Evolutionary conservation across 2,329 filamentous ascomycete species (phyloP), one percentile per base, ranked within the genome.

Genomic region (Aureobasidium uvarum): DNA sequence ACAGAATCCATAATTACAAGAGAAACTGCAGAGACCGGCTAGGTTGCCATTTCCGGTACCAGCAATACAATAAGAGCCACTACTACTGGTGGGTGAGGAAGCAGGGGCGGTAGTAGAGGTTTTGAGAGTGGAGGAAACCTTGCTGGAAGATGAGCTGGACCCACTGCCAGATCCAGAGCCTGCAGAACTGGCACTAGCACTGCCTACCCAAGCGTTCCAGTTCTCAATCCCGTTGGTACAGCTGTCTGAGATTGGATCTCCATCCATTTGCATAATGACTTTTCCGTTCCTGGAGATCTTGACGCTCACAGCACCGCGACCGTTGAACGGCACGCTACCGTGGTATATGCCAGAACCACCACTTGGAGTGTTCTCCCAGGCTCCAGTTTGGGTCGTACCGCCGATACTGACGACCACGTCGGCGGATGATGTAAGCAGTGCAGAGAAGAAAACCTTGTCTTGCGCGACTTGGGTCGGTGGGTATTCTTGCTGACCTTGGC

Each of bases 391-490:
- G 46, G 23, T 72, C 18, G 45, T 43, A 18, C 60, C 73, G 3
- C 79, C 80, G 43, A 81, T 78, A 36, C 25, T 45, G 23, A 59
- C 39, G 0, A 70, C 75, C 56, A 81, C 75, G 3, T 72, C 71
- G 5, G 73, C 72, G 4, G 74, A 48, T 6, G 56, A 46, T 14
- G 71, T 69, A 55, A 72, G 74, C 11, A 79, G 67, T 5, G 73
- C 74, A 18, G 82, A 76, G 48, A 81, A 72, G 31, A 81, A 83
- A 20, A 84, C 71, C 18, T 78, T 76, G 46, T 83, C 81, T 64
- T 78, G 71, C 1, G 77, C 75, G 16, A 79, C 77, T 5, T 73
- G 68, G 3, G 74, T 69, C 1, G 73, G 68, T 1, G 64, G 45
- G 33, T 70, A 69, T 51, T 67, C 68, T 5, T 55, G 54, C 38